A percentile compares a stretch with the other conserved stretches of the same genome.
phyloP scores from a whole-genome alignment of 2,329 filamentous ascomycete species.

The Dactylonectria estremocensis region DNA sequence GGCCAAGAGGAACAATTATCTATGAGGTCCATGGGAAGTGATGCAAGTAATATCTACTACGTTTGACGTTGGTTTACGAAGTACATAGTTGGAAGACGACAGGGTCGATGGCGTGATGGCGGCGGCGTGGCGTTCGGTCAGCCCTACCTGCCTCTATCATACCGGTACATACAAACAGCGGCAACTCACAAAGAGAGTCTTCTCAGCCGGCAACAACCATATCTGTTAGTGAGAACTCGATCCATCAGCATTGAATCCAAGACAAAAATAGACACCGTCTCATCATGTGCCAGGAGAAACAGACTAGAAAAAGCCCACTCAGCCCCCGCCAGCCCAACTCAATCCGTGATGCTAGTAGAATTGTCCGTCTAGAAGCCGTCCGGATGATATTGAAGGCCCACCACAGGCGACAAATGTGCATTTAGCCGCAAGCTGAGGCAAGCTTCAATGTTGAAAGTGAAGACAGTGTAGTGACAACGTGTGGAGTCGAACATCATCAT shows the following conservation, averaged over 20 bases:
- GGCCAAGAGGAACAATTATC: constrained; percentile 10
- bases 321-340: background rate
- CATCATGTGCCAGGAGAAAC: too few relatives aligned
- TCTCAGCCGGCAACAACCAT: background rate
- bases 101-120: background rate
- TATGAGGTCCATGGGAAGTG: background rate
- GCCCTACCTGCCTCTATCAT: background rate
- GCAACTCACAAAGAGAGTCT: background rate
- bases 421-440: background rate
- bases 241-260: too few relatives aligned
- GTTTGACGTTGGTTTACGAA: background rate
- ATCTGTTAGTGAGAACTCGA: too few relatives aligned
- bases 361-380: background rate
- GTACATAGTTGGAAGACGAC: background rate
- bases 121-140: background rate
- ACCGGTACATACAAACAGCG: background rate
- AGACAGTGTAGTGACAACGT: background rate
- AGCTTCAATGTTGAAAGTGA: background rate
- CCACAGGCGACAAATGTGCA: background rate
- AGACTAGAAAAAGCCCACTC: background rate
- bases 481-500: background rate
- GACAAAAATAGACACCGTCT: too few relatives aligned
- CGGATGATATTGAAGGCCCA: background rate
- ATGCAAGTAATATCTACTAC: background rate
- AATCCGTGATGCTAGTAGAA: background rate